phyloP scores from a whole-genome alignment of 495 filamentous ascomycete species.

The Annulohypoxylon stygium region DNA sequence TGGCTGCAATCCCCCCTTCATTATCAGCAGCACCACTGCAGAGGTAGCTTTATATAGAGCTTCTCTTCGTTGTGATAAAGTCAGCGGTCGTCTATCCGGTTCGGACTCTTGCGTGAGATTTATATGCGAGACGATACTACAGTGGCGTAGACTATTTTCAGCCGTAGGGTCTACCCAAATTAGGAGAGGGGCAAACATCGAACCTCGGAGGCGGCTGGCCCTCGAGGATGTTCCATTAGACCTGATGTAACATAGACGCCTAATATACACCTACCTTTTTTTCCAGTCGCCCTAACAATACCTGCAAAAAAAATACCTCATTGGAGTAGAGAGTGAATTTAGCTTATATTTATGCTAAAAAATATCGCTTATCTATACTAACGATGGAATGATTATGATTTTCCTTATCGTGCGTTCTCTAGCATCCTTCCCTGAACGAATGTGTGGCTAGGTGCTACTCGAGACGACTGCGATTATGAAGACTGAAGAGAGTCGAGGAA shows the following conservation, averaged over 20 bases:
- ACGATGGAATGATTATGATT: slow-evolving; percentile 1
- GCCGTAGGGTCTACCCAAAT: neutral
- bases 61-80: neutral
- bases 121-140: slow-evolving; percentile 6
- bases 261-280: neutral
- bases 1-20: neutral
- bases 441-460: neutral
- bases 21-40: neutral
- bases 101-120: neutral
- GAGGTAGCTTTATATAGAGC: neutral
- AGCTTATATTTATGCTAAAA: slow-evolving; percentile 24
- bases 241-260: slow-evolving; percentile 14
- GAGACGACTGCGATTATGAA: neutral
- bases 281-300: neutral
- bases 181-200: neutral
- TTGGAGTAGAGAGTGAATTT: slow-evolving; percentile 14
- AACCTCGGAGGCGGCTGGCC: neutral
- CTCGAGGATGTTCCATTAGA: neutral
- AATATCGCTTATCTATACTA: slow-evolving; percentile 6
- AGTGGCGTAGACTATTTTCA: slow-evolving; percentile 24
- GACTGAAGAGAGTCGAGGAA: neutral
- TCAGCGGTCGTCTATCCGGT: neutral
- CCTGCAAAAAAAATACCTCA: neutral
- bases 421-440: neutral
- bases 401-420: neutral